Base-by-base conservation (phyloP, 345 rosid genomes). In the Camelina sativa region DNA sequence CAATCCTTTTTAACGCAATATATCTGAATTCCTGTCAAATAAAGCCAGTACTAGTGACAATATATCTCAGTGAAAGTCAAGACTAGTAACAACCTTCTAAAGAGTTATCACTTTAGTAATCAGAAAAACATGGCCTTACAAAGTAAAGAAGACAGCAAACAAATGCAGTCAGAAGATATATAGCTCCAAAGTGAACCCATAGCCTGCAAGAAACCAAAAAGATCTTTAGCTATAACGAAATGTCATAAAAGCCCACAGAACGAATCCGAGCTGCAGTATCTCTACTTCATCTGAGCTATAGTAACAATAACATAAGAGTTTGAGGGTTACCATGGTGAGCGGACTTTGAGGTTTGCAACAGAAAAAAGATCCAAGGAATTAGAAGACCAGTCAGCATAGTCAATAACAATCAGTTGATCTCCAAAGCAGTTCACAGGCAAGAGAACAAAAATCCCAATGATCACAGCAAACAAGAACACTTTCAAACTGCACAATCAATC, bases 171-270 rank as follows among this genome's bases (percentile, higher is more conserved):
- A 91, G 84, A 66, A 82, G 68, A 81, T 94, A 94, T 57, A 90
- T 89, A 69, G 92, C 88, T 60, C 80, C 68, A 67, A 94, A 94
- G 86, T 94, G 98, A 85, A 90, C 68, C 98, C 98, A 94, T 64
- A 94, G 88, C 91, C 98, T 94, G 84, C 65, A 70, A 75, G 65
- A 46, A 75, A 58, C 66, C 60, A 79, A 83, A 77, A 65, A 57
- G 70, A 72, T 67, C 38, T 80, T 62, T 63, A 65, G 10, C 16
- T 34, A 2, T 58, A 13, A n/a, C n/a, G n/a, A n/a, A n/a, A n/a
- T n/a, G n/a, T n/a, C n/a, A 30, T 5, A 62, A 43, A 62, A n/a
- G 1, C 12, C 43, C 11, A 38, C 43, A 38, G 12, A 38, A 38
- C 11, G 43, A 38, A 38, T 38, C 43, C 3, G 43, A 38, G 62